Evolutionary conservation across 768 basidiomycete species (phyloP).

Genomic region (Phaeotremella skinneri): DNA sequence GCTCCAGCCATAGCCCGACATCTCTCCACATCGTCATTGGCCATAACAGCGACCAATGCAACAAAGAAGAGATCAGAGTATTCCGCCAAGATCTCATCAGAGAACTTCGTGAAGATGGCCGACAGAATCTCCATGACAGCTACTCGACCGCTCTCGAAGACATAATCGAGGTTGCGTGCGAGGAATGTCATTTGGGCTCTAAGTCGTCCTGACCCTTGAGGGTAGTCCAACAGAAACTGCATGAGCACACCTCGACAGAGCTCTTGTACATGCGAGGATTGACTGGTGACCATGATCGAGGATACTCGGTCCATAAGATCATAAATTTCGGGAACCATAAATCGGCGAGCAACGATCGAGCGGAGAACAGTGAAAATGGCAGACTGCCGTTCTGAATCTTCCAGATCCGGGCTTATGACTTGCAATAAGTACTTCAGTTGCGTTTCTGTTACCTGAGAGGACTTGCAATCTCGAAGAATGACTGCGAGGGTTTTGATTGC

Average conservation of each 20-base stretch:
- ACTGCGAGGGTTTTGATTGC: slow-evolving; percentile 81
- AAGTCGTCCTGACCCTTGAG: slow-evolving; percentile 88
- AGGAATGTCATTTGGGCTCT: slow-evolving; percentile 85
- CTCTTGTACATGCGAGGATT: slow-evolving; percentile 86
- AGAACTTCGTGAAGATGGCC: slow-evolving; percentile 80
- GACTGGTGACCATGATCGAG: slow-evolving; percentile 87
- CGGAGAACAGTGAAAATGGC: slow-evolving; percentile 84
- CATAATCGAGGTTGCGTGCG: slow-evolving; percentile 85
- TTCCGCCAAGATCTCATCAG: slow-evolving; percentile 63
- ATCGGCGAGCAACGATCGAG: slow-evolving; percentile 83
- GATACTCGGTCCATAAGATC: slow-evolving; percentile 92
- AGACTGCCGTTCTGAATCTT: slow-evolving; percentile 80
- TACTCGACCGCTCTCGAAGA: slow-evolving; percentile 80
- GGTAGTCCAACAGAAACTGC: slow-evolving; percentile 94
- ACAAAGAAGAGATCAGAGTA: slow-evolving; percentile 87
- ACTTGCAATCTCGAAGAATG: slow-evolving; percentile 83
- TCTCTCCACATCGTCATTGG: slow-evolving; percentile 87
- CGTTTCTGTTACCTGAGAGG: slow-evolving; percentile 78
- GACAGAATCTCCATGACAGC: slow-evolving; percentile 94
- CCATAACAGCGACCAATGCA: slow-evolving; percentile 83
- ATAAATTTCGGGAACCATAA: slow-evolving; percentile 94
- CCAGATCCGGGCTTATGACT: slow-evolving; percentile 80
- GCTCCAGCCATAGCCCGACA: slow-evolving; percentile 85
- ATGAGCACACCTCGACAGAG: slow-evolving; percentile 82
- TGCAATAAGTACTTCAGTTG: slow-evolving; percentile 85